These are phyloP conservation scores for Botrytis elliptica DNA, from an alignment of 2,329 filamentous ascomycete species.

Conservation along the genomic window DNA sequence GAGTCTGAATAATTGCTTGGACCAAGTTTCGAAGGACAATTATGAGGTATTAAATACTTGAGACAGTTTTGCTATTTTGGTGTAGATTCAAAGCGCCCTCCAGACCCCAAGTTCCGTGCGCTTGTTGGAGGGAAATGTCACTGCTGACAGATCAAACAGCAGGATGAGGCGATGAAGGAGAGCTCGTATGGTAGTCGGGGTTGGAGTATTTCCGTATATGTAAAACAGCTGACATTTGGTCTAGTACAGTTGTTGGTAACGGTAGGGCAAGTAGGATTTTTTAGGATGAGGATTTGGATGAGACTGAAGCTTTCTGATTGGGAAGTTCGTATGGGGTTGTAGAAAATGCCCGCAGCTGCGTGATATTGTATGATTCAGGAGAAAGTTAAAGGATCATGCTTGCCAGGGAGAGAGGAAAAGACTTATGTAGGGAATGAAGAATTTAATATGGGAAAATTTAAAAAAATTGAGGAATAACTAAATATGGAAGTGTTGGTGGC, in stretches of 20 bases:
- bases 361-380: not conserved
- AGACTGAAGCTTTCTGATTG: not conserved
- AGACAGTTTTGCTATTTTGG: not conserved
- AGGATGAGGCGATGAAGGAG: not conserved
- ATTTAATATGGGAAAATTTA: not conserved
- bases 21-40: too few relatives aligned
- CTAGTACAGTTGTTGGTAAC: not conserved
- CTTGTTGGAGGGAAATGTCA: not conserved
- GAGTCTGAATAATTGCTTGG: constrained; percentile 1
- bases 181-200: not conserved
- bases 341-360: not conserved
- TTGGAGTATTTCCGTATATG: not conserved
- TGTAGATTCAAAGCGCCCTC: not conserved
- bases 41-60: constrained; percentile 12
- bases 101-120: constrained; percentile 3
- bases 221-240: not conserved
- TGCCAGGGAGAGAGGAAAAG: not conserved
- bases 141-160: not conserved
- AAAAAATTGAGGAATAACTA: not conserved
- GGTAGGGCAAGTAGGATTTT: not conserved
- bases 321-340: not conserved
- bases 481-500: not conserved
- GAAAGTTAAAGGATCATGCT: not conserved
- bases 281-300: not conserved
- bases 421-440: not conserved